Evolutionary conservation across 1,284 basidiomycete species (phyloP), one percentile per base, ranked within the genome.

Genomic region (Mycena sp.): DNA sequence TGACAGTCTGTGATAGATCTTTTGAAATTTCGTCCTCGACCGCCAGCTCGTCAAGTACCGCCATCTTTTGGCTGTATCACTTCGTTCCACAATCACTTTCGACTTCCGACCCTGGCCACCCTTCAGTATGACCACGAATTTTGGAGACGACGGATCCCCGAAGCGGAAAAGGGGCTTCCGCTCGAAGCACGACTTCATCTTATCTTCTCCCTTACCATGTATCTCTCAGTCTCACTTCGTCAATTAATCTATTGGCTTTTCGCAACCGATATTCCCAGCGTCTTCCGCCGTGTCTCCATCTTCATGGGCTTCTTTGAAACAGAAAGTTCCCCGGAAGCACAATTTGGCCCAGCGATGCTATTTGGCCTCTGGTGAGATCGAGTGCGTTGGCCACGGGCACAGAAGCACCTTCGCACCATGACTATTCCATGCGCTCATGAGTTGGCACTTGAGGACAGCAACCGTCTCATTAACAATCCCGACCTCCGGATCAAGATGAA

Each of bases 231-330:
- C 17, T 54, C 52, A 7, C 12, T 26, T 11, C 41, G 41, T 7
- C 52, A 54, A 23, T 19, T 54, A 21, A 30, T 54, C 10, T 26
- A 54, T n/a, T 56, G 54, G 54, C 14, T 56, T 3, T 56, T 56
- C 25, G 46, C 43, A 6, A 56, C 32, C 23, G 25, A 45, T 17
- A 56, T 56, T 14, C 54, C 54, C 2, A 28, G 23, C 16, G 44
- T 56, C 25, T 21, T 11, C n/a, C 43, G 30, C 5, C 44, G 32
- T 38, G 19, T 46, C n/a, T n/a, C n/a, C n/a, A n/a, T n/a, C n/a
- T n/a, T n/a, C n/a, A n/a, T n/a, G n/a, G n/a, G n/a, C n/a, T 19
- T 28, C 44, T 37, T 46, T 37, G 43, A 25, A 29, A 16, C 54
- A 1, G 25, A 35, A 21, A 38, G n/a, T 35, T 37, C 32, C 6